phyloP scores from a whole-genome alignment of 2,329 filamentous ascomycete species.

The Paraphaeosphaeria minitans region DNA sequence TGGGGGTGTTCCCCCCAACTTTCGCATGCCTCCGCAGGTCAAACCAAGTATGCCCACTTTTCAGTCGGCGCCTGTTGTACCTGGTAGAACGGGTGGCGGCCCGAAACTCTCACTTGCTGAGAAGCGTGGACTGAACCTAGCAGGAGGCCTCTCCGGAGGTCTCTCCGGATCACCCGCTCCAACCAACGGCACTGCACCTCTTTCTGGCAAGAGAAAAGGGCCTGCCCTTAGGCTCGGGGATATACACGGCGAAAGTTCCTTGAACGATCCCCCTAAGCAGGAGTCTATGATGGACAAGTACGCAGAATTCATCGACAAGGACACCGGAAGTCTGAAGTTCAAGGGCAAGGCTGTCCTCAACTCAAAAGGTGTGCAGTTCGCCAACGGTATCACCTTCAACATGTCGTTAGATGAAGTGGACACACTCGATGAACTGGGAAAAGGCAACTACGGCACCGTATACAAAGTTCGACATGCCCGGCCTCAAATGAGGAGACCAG shows the following conservation, averaged over 20 bases:
- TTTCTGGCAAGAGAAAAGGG: conserved; percentile 44
- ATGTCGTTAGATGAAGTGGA: conserved; percentile 97
- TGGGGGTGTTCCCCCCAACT: conserved; percentile 51
- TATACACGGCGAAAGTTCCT: conserved; percentile 46
- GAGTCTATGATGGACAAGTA: conserved; percentile 66
- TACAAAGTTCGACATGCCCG: conserved; percentile 93
- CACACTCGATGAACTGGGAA: conserved; percentile 88
- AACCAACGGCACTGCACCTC: conserved; percentile 42
- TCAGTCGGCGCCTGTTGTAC: conserved; percentile 56
- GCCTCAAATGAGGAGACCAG: conserved; percentile 64
- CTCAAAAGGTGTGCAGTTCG: conserved; percentile 88
- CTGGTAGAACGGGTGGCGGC: conserved; percentile 51
- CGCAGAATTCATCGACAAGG: conserved; percentile 84
- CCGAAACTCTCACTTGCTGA: conserved; percentile 68
- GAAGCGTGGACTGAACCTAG: conserved; percentile 68
- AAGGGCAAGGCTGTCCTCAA: conserved; percentile 91
- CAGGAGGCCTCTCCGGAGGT: conserved; percentile 59
- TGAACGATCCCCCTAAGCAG: conserved; percentile 39
- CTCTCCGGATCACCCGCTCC: conserved; percentile 52
- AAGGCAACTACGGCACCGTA: conserved; percentile 97
- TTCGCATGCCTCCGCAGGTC: conserved; percentile 49
- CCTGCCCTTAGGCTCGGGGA: conserved; percentile 52
- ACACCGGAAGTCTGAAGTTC: conserved; percentile 90
- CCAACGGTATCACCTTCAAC: conserved; percentile 84
- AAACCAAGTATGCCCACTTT: conserved; percentile 50